Evolutionary conservation across 257 asterid genomes (phyloP), one percentile per base, ranked within the genome.

Genomic region (Galeopsis tetrahit): DNA sequence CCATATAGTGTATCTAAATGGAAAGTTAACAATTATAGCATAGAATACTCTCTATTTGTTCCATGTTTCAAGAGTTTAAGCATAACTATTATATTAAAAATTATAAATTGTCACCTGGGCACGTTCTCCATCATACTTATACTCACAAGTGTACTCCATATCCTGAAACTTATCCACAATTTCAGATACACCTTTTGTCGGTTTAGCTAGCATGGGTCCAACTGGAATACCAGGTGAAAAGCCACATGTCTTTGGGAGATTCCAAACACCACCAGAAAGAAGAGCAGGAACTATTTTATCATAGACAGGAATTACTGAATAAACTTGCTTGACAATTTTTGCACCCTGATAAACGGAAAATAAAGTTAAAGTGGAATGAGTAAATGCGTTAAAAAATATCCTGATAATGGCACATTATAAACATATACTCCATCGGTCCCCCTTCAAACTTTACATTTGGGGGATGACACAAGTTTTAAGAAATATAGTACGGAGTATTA

Each of bases 191-290:
- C 96, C 96, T 84, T 92, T 92, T 31, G 98, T 92, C 72, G 98
- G 91, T 84, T 95, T 95, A 78, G 99, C 99, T 74, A 95, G 85
- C 98, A 95, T 95, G 82, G 98, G 96, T 33, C 99, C 98, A 65
- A 95, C 82, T 4, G 97, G 99, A 79, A 92, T 86, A 76, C 99
- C 98, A 35, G 94, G 98, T 55, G 96, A 80, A 86, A 95, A 90
- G 77, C 64, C 74, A 70, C 98, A 95, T 44, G 90, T 82, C 85
- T 85, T 85, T 33, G 88, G 85, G 71, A 95, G 96, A 85, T 87
- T 77, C 98, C 98, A 92, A n/a, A 95, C 97, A 32, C 98, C 96
- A 75, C 58, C 90, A 80, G 88, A 82, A 75, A 95, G 94, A 82
- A 95, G 91, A 70, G 96, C 89, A 46, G 98, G 89, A 66, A 95